Conservation (phyloP, 2,329 filamentous ascomycete species). For the Penicillium sp. region DNA sequence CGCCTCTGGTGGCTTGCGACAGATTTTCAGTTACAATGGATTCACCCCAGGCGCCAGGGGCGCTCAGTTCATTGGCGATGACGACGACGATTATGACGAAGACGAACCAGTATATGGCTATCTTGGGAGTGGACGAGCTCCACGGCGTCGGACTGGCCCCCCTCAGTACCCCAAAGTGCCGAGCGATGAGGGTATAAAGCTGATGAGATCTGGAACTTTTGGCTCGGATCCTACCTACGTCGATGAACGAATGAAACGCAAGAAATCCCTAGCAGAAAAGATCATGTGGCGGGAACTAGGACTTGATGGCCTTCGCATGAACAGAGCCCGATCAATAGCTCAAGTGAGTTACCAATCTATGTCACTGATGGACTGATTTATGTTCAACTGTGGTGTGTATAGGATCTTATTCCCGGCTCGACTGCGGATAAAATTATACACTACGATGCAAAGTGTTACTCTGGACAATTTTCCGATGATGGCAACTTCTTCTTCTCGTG, state of each 20-base stretch:
- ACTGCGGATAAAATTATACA: constrained; percentile 86
- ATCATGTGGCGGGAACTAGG: constrained; percentile 84
- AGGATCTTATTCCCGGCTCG: constrained; percentile 78
- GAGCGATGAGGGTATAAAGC: constrained; percentile 72
- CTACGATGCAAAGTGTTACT: constrained; percentile 85
- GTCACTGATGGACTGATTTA: not conserved
- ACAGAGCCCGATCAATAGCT: constrained; percentile 69
- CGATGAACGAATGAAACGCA: constrained; percentile 59
- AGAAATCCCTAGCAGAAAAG: constrained; percentile 66
- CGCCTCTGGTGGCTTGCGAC: constrained; percentile 58
- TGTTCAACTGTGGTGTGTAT: constrained; percentile 18
- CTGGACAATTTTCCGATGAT: constrained; percentile 94
- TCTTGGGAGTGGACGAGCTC: constrained; percentile 50
- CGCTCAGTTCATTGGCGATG: constrained; percentile 25
- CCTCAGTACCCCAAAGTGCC: constrained; percentile 81
- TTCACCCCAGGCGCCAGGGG: constrained; percentile 27
- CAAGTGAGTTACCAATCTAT: constrained; percentile 57
- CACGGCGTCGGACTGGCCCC: constrained; percentile 43
- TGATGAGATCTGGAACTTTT: constrained; percentile 85
- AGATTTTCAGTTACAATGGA: constrained; percentile 52
- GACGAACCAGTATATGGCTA: constrained; percentile 24
- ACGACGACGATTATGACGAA: constrained; percentile 40
- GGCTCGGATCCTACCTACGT: constrained; percentile 67
- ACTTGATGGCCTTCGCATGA: constrained; percentile 63
- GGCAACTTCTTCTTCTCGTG: constrained; percentile 97